Evolutionary conservation across 2,329 filamentous ascomycete species (phyloP).

Genomic region (Paecilomyces sp.): DNA sequence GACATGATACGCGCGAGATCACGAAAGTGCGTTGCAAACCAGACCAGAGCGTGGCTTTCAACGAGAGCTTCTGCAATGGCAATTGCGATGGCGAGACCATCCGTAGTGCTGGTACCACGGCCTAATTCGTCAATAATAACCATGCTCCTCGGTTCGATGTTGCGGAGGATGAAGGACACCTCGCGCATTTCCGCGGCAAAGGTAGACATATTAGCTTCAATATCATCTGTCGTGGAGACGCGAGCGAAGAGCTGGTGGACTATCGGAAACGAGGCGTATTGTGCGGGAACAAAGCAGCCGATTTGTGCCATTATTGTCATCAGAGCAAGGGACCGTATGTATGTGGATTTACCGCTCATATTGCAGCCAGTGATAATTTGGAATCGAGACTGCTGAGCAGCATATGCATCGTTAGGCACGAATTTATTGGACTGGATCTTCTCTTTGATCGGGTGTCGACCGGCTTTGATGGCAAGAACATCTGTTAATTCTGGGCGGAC

Average conservation of each 20-base stretch:
- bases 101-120: constrained; percentile 78
- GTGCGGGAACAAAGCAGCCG: constrained; percentile 80
- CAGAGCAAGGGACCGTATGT: constrained; percentile 78
- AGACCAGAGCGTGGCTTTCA: constrained; percentile 69
- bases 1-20: constrained; percentile 71
- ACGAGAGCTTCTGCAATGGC: constrained; percentile 85
- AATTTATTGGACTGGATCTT: constrained; percentile 62
- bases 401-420: constrained; percentile 85
- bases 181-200: constrained; percentile 95
- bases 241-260: constrained; percentile 79
- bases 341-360: constrained; percentile 97
- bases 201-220: constrained; percentile 85
- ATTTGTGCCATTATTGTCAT: constrained; percentile 91
- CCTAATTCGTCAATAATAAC: constrained; percentile 89
- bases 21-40: constrained; percentile 90
- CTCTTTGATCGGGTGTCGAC: constrained; percentile 73
- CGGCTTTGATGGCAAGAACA: constrained; percentile 64
- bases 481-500: constrained; percentile 62
- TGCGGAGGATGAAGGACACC: constrained; percentile 84
- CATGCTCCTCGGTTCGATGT: constrained; percentile 69
- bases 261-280: constrained; percentile 74
- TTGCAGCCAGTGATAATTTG: constrained; percentile 95
- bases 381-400: constrained; percentile 71
- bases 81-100: constrained; percentile 82
- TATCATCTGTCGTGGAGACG: constrained; percentile 76